Evolutionary conservation across 352 stramenopile genomes (phyloP), one percentile per base, ranked within the genome.

Genomic region (Phytophthora capsici): DNA sequence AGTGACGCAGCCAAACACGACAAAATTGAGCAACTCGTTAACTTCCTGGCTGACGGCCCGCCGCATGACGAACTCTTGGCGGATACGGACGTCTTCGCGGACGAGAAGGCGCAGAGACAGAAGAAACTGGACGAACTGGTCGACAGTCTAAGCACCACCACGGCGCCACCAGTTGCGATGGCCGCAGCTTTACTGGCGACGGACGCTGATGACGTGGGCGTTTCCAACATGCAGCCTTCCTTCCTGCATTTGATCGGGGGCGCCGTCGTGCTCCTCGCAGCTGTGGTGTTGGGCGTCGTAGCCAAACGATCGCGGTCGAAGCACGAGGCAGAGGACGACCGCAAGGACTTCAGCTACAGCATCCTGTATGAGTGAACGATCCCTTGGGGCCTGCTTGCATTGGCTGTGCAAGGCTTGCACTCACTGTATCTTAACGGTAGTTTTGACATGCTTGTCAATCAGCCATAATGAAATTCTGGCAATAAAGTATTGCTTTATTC

Each of bases 331-430:
- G 25, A 51, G 17, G 49, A 75, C 9, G 47, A 55, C 17, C 41
- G 56, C 28, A 61, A 67, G 20, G 72, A 70, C 38, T 78, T 75
- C 28, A 57, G 57, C 55, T 80, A 80, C 45, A 66, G 6, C 8
- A 60, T 68, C 25, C 22, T 80, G 46, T 67, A 75, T 37, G 51
- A 73, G 40, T 80, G 49, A 63, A 17, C 25, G n/a, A n/a, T n/a
- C n/a, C n/a, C n/a, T n/a, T n/a, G n/a, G n/a, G n/a, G n/a, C n/a
- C n/a, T n/a, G n/a, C n/a, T n/a, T n/a, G n/a, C n/a, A n/a, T n/a
- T n/a, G n/a, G n/a, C n/a, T n/a, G n/a, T n/a, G n/a, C n/a, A n/a
- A n/a, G n/a, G n/a, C n/a, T n/a, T n/a, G n/a, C n/a, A n/a, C n/a
- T n/a, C n/a, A n/a, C n/a, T n/a, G n/a, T n/a, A n/a, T n/a, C n/a